Percentiles rank a stretch among this genome's conserved stretches.
Conservation (phyloP, 1,284 basidiomycete species). For the Pholiota adiposa region DNA sequence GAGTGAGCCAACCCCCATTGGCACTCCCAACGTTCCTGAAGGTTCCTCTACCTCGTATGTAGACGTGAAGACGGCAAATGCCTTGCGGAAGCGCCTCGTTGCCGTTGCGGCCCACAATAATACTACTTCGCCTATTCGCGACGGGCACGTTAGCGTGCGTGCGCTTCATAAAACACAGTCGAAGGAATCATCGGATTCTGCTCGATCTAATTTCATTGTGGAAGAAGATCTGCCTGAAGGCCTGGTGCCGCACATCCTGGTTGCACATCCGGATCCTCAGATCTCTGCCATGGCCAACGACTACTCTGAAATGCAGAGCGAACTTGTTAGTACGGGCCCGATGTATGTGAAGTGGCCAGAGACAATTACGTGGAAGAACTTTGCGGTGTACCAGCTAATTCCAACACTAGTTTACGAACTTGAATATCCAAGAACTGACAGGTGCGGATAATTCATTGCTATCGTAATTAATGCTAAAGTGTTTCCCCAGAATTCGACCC, state of each 20-base stretch:
- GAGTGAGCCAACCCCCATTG: conserved; percentile 29
- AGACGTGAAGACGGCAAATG: conserved; percentile 55
- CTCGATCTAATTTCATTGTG: conserved; percentile 22
- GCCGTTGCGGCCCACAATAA: conserved; percentile 35
- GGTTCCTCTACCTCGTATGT: conserved; percentile 52
- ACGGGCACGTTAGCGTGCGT: conserved; percentile 12
- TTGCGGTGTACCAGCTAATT: conserved; percentile 86
- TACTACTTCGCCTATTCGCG: conserved; percentile 2
- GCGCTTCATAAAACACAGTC: conserved; percentile 12
- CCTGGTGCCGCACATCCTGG: conserved; percentile 58
- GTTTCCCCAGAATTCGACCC: conserved; percentile 73
- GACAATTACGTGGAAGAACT: conserved; percentile 86
- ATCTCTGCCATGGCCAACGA: conserved; percentile 78
- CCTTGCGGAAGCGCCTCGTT: conserved; percentile 57
- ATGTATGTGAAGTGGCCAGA: conserved; percentile 79
- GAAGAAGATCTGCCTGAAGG: conserved; percentile 20
- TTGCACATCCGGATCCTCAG: conserved; percentile 71
- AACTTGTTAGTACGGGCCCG: conserved; percentile 76
- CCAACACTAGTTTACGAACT: conserved; percentile 97
- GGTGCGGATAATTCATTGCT: conserved; percentile 45
- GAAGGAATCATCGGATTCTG: conserved; percentile 5
- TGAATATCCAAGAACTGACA: conserved; percentile 90
- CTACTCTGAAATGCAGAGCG: conserved; percentile 78
- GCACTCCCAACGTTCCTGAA: conserved; percentile 42
- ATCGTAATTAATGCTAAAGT: background rate